phyloP scores from a whole-genome alignment of 345 rosid species.

The Microcos paniculata region DNA sequence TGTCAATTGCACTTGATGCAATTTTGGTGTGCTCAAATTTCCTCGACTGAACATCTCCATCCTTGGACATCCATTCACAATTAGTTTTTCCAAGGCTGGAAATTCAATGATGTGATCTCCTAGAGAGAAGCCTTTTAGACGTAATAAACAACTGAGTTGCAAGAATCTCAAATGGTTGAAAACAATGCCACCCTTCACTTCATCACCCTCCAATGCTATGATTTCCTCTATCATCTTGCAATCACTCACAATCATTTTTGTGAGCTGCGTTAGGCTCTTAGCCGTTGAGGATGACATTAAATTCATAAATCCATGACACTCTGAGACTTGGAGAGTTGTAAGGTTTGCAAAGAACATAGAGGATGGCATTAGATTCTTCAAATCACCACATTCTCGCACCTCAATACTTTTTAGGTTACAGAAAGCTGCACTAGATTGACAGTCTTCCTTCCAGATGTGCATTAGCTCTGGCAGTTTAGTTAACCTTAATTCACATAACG shows the following conservation, averaged over 20 bases:
- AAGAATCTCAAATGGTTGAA: background rate
- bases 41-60: background rate
- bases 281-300: conserved; percentile 17
- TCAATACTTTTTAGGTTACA: background rate
- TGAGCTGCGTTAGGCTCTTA: conserved; percentile 12
- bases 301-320: conserved; percentile 5
- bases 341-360: conserved; percentile 5
- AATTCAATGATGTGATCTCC: background rate
- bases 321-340: background rate
- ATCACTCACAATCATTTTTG: background rate
- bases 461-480: background rate
- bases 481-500: background rate
- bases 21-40: background rate
- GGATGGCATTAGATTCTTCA: conserved; percentile 12
- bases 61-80: background rate
- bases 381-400: background rate
- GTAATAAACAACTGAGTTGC: background rate
- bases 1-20: background rate
- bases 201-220: background rate
- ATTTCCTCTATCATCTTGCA: conserved; percentile 18
- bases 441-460: background rate
- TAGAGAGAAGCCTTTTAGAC: background rate
- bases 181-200: background rate
- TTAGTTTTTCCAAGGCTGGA: background rate
- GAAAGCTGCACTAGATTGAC: background rate